Evolutionary conservation across 23 red algal genomes (phyloP).

Genomic region (Gracilaria caudata): DNA sequence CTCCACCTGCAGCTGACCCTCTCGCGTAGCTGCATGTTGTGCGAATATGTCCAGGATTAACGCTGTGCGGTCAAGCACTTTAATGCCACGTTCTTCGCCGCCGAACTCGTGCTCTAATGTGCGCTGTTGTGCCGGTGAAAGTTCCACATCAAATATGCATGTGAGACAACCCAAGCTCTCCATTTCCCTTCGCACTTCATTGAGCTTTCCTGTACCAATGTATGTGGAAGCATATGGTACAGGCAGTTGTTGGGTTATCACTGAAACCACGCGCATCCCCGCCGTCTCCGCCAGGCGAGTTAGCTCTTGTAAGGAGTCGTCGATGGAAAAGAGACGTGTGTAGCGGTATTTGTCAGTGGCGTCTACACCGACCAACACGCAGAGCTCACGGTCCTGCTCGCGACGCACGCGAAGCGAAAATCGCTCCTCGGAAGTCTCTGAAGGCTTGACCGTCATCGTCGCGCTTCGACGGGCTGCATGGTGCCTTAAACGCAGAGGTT

Average conservation of each 20-base stretch:
- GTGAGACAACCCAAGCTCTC: slow-evolving; percentile 65
- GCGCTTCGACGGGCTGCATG: not conserved
- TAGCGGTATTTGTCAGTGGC: slow-evolving; percentile 13
- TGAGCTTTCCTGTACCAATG: slow-evolving; percentile 95
- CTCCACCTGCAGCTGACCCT: slow-evolving; percentile 95
- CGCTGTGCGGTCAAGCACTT: slow-evolving; percentile 97
- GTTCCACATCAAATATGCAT: slow-evolving; percentile 88
- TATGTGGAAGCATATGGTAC: slow-evolving; percentile 62
- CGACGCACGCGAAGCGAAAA: slow-evolving; percentile 22
- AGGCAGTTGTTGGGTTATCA: slow-evolving; percentile 64
- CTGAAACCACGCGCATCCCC: slow-evolving; percentile 85
- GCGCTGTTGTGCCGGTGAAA: slow-evolving; percentile 93
- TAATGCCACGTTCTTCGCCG: slow-evolving; percentile 77
- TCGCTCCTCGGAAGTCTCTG: not conserved
- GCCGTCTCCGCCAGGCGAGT: slow-evolving; percentile 83
- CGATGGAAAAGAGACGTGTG: slow-evolving; percentile 49
- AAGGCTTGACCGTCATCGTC: not conserved
- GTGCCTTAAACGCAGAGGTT: slow-evolving; percentile 2
- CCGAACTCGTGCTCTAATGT: slow-evolving; percentile 87
- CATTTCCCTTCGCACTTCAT: slow-evolving; percentile 65
- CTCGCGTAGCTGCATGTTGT: slow-evolving; percentile 89
- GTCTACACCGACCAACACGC: slow-evolving; percentile 63
- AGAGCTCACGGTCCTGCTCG: slow-evolving; percentile 42
- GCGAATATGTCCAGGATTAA: slow-evolving; percentile 99
- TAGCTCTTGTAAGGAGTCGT: slow-evolving; percentile 84